phyloP scores from a whole-genome alignment of 1,284 basidiomycete genomes.

The Mycena sp. region DNA sequence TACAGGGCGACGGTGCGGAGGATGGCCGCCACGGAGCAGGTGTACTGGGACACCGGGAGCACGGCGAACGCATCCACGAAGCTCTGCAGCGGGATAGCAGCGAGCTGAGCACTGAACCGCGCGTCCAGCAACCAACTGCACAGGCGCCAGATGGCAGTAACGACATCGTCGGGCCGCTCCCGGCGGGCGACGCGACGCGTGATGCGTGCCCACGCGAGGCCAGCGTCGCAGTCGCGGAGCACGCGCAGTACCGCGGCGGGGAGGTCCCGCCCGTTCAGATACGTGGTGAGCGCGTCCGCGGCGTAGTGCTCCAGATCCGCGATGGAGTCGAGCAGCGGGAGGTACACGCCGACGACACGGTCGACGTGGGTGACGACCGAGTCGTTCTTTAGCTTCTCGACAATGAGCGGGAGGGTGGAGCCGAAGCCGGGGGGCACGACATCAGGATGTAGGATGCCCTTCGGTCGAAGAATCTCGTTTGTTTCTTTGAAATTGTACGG shows the following conservation, averaged over 20 bases:
- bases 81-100: conserved; percentile 2
- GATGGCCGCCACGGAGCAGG: conserved; percentile 1
- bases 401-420: neutral
- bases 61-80: neutral
- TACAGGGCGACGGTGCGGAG: conserved; percentile 12
- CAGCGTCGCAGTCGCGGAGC: conserved; percentile 4
- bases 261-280: conserved; percentile 6
- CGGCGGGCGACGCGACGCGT: neutral
- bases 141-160: conserved; percentile 11
- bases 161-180: conserved; percentile 14
- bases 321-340: conserved; percentile 6
- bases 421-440: neutral
- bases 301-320: neutral
- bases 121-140: conserved; percentile 11
- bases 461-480: neutral
- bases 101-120: neutral
- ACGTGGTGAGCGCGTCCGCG: conserved; percentile 9
- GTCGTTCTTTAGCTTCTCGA: neutral
- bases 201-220: neutral
- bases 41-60: conserved; percentile 13
- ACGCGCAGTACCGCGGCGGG: conserved; percentile 4
- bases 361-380: conserved; percentile 4
- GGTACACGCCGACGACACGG: conserved; percentile 4
- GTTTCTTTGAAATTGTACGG: conserved; percentile 13
- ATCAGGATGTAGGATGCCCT: neutral